phyloP scores from a whole-genome alignment of 768 basidiomycete genomes.

The Calvatia gigantea region DNA sequence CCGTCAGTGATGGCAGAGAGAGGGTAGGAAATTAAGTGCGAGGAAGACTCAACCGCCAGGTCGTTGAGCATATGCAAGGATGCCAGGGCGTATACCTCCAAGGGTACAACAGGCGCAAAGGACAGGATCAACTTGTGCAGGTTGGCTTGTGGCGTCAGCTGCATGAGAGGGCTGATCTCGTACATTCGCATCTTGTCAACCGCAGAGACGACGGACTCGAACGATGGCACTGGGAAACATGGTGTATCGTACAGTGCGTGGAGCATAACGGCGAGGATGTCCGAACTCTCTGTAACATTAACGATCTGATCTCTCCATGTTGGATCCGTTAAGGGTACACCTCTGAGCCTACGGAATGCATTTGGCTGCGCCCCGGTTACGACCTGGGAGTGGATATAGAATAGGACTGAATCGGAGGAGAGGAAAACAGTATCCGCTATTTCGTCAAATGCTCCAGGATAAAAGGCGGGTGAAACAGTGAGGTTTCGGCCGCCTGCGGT shows the following conservation, averaged over 20 bases:
- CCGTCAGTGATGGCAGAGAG: slow-evolving; percentile 12
- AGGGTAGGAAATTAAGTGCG: slow-evolving; percentile 11
- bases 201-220: slow-evolving; percentile 9
- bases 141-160: slow-evolving; percentile 1
- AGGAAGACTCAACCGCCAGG: slow-evolving; percentile 12
- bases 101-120: slow-evolving; percentile 10
- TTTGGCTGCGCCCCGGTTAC: slow-evolving; percentile 8
- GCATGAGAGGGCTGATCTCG: slow-evolving; percentile 3
- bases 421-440: slow-evolving; percentile 11
- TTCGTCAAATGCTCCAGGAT: background rate
- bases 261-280: slow-evolving; percentile 12
- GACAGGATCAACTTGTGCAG: slow-evolving; percentile 14
- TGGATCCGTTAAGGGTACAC: background rate
- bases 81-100: slow-evolving; percentile 16
- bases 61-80: slow-evolving; percentile 12
- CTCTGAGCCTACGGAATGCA: slow-evolving; percentile 10
- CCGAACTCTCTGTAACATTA: slow-evolving; percentile 5
- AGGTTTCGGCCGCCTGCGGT: background rate
- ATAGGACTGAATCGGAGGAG: slow-evolving; percentile 16
- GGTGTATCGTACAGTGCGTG: slow-evolving; percentile 15
- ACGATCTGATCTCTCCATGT: slow-evolving; percentile 3
- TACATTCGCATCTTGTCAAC: slow-evolving; percentile 15
- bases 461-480: slow-evolving; percentile 15
- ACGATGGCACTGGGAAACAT: slow-evolving; percentile 7
- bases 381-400: slow-evolving; percentile 12